Evolutionary conservation across 2,329 filamentous ascomycete genomes (phyloP).

Genomic region (Sclerotinia borealis): DNA sequence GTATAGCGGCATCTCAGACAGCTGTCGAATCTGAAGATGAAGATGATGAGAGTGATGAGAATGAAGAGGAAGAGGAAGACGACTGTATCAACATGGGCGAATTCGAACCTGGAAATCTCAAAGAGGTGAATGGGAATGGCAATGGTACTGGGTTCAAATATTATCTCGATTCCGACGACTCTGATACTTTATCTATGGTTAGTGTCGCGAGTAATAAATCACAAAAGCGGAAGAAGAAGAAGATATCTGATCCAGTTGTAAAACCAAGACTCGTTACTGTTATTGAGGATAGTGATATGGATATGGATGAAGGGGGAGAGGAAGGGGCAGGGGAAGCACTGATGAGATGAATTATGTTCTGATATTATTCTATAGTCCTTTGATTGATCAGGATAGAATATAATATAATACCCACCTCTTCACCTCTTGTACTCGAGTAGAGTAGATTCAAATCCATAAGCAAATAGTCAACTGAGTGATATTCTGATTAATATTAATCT

Average conservation of each 20-base stretch:
- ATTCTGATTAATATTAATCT: no score
- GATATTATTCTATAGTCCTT: no score
- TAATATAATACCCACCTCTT: no score
- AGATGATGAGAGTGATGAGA: not conserved
- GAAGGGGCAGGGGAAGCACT: no score
- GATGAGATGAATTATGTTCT: no score
- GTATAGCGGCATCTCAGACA: conserved; percentile 16
- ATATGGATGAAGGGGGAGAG: conserved; percentile 37
- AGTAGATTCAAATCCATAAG: no score
- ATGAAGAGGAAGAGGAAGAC: not conserved
- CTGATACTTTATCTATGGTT: conserved; percentile 20
- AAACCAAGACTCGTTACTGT: conserved; percentile 32
- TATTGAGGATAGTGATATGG: conserved; percentile 51
- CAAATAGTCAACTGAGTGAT: no score
- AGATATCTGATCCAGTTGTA: conserved; percentile 11
- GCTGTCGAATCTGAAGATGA: conserved; percentile 12
- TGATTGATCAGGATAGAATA: no score
- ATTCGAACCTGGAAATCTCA: not conserved
- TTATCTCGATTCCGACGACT: conserved; percentile 18
- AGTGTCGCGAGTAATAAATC: conserved; percentile 16
- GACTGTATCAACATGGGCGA: not conserved
- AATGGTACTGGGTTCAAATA: not conserved
- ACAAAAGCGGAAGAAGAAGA: conserved; percentile 12
- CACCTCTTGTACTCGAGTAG: no score
- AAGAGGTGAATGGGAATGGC: not conserved